Evolutionary conservation across 352 stramenopile genomes (phyloP).

Genomic region (Pythium utonaiense): DNA sequence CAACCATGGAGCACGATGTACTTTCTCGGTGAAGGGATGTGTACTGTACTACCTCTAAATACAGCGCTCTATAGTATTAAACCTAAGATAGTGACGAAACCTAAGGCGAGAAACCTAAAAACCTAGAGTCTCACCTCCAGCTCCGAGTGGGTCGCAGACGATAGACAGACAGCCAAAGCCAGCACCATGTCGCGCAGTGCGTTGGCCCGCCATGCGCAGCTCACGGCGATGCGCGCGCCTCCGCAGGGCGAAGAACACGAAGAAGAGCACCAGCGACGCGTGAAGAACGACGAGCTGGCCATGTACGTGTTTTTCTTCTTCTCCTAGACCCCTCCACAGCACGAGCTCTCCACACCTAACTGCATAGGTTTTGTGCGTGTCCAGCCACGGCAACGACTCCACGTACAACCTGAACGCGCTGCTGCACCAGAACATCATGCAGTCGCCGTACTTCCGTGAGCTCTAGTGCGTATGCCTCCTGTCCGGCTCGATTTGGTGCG

Average conservation of each 20-base stretch:
- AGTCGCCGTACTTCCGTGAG: conserved; percentile 94
- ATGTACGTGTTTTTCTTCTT: conserved; percentile 35
- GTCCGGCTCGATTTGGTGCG: not conserved
- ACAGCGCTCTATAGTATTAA: not conserved
- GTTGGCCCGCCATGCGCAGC: conserved; percentile 59
- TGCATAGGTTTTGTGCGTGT: not conserved
- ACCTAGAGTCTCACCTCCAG: not conserved
- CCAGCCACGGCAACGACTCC: conserved; percentile 78
- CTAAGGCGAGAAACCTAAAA: not conserved
- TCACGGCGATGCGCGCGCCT: conserved; percentile 37
- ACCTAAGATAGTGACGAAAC: no score
- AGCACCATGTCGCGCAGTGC: conserved; percentile 69
- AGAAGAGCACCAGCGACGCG: conserved; percentile 39
- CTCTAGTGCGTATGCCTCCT: conserved; percentile 63
- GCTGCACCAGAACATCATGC: conserved; percentile 93
- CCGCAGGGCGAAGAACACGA: conserved; percentile 33
- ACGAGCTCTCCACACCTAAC: not conserved
- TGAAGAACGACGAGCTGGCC: conserved; percentile 77
- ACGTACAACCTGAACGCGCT: conserved; percentile 97
- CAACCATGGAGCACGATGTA: no score
- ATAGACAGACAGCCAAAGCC: not conserved
- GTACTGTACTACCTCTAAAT: not conserved
- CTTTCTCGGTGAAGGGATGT: not conserved
- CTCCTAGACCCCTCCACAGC: not conserved
- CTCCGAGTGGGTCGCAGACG: not conserved